Percentiles rank a stretch among this genome's conserved stretches.
Evolutionary conservation across 2,329 filamentous ascomycete species (phyloP).

Genomic region (Penicillium sp.): DNA sequence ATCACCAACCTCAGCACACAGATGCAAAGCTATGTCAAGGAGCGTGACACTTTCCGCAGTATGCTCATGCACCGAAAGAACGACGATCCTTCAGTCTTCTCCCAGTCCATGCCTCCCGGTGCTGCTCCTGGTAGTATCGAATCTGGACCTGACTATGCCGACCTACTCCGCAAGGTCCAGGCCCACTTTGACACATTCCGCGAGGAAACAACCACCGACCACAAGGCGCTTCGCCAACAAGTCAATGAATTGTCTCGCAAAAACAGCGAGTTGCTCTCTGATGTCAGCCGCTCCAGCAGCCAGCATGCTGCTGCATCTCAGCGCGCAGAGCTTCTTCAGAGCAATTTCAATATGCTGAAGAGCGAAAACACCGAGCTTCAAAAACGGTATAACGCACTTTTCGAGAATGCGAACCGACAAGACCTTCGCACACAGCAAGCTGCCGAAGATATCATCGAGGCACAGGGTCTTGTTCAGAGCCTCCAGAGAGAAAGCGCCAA

Average conservation of each 20-base stretch:
- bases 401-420: conserved; percentile 83
- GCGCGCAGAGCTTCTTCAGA: conserved; percentile 84
- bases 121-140: conserved; percentile 50
- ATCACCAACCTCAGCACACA: conserved; percentile 78
- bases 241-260: conserved; percentile 78
- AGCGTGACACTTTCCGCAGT: conserved; percentile 95
- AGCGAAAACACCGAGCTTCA: conserved; percentile 84
- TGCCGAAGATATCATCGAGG: conserved; percentile 88
- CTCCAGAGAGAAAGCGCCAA: conserved; percentile 89
- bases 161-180: conserved; percentile 83
- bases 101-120: conserved; percentile 66
- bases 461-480: conserved; percentile 77
- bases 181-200: conserved; percentile 87
- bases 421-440: conserved; percentile 89
- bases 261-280: conserved; percentile 78
- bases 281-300: conserved; percentile 76
- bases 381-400: conserved; percentile 74
- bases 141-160: conserved; percentile 67
- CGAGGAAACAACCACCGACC: conserved; percentile 79
- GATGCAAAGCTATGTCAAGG: conserved; percentile 89
- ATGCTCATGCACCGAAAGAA: conserved; percentile 77
- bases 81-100: conserved; percentile 66
- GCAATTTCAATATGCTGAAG: conserved; percentile 81
- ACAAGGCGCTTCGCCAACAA: conserved; percentile 80
- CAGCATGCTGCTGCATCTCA: conserved; percentile 81